A percentile compares a stretch with the other conserved stretches of the same genome.
Evolutionary conservation across 1,284 basidiomycete genomes (phyloP).

Genomic region (Hortiboletus rubellus): DNA sequence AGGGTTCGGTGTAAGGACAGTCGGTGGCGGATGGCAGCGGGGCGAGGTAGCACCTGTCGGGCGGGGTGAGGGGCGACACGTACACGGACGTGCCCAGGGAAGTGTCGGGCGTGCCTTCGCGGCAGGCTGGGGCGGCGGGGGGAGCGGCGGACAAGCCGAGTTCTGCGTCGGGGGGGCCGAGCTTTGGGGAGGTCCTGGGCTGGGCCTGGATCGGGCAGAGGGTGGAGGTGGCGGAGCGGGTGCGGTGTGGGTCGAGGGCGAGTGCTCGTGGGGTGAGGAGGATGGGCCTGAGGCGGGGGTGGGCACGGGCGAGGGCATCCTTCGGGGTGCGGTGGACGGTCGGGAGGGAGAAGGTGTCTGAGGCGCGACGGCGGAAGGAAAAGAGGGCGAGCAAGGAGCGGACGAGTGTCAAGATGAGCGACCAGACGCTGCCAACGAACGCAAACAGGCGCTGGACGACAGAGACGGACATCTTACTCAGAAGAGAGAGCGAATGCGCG

Average conservation of each 20-base stretch:
- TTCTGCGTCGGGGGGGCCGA: slow-evolving; percentile 14
- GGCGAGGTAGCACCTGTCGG: slow-evolving; percentile 27
- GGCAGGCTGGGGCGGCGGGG: not conserved
- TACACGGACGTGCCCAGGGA: slow-evolving; percentile 17
- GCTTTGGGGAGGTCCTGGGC: slow-evolving; percentile 26
- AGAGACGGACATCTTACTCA: slow-evolving; percentile 11
- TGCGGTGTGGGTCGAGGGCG: not conserved
- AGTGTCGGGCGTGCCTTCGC: slow-evolving; percentile 11
- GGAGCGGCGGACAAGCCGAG: slow-evolving; percentile 15
- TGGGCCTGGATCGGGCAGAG: not conserved
- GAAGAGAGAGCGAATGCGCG: too few relatives aligned
- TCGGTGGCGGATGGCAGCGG: slow-evolving; percentile 21
- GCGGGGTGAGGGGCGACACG: slow-evolving; percentile 27
- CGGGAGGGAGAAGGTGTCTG: slow-evolving; percentile 17
- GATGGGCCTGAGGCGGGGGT: slow-evolving; percentile 24
- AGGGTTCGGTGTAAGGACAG: slow-evolving; percentile 25
- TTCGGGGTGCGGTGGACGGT: not conserved
- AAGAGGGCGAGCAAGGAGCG: slow-evolving; percentile 29
- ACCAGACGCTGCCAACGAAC: slow-evolving; percentile 26
- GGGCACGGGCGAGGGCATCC: slow-evolving; percentile 17
- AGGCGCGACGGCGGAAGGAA: slow-evolving; percentile 9
- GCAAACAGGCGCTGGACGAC: slow-evolving; percentile 8
- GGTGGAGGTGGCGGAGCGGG: slow-evolving; percentile 19
- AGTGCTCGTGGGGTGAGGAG: slow-evolving; percentile 21
- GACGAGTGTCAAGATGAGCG: slow-evolving; percentile 32